Evolutionary conservation across 106 monocot genomes (phyloP), one percentile per base, ranked within the genome.

Genomic region (Dioscorea alata): DNA sequence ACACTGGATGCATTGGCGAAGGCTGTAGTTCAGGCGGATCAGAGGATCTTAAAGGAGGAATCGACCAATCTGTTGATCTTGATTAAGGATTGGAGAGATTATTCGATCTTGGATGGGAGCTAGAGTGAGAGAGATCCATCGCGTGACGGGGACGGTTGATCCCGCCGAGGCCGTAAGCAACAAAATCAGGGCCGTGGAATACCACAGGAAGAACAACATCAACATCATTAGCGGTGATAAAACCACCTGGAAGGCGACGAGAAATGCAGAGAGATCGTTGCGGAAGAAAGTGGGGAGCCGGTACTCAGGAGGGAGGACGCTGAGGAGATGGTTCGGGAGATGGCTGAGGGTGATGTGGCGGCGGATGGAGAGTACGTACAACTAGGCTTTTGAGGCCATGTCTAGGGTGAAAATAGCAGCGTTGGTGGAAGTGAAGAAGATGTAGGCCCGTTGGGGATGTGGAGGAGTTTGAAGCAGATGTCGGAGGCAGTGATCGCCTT

Each of bases 401-500:
- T 65, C 71, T 57, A 71, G 59, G 60, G 64, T 32, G 66, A 71
- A 78, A 48, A 71, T 64, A 49, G 66, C 23, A 2, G 64, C 65
- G 48, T 72, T 72, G 60, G 72, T 50, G 28, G 78, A 60, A 12
- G 78, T 66, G 60, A 73, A 72, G 60, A 73, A 51, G 50, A 66
- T 72, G 72, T 32, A 66, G 51, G 57, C 50, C 19, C 48, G 61
- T 49, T 23, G 50, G 62, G 35, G 71, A 59, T 7, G 7, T 7
- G 21, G 70, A 78, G 78, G 67, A 78, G 72, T 31, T 72, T 60
- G 72, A 56, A 33, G 66, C 68, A 28, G 52, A 78, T 33, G 67
- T 78, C 72, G 23, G 78, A 78, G 72, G 78, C 50, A 35, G 73
- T 60, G 59, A 78, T 72, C 48, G 78, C 66, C 51, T 78, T 78